Evolutionary conservation across 306 rosid species (phyloP).

Genomic region (Geum urbanum): DNA sequence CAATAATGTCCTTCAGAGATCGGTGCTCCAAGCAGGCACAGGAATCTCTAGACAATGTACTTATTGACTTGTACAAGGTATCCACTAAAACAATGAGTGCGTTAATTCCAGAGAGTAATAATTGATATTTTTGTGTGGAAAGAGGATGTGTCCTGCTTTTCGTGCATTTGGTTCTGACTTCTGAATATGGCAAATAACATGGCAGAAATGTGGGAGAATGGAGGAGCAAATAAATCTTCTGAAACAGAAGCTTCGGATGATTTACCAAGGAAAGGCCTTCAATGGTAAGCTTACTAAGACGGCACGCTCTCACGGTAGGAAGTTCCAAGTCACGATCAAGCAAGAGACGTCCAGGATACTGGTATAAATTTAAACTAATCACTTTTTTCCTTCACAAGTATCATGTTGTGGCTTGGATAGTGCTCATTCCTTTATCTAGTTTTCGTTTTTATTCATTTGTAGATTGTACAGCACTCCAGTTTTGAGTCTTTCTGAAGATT

Average conservation of each 20-base stretch:
- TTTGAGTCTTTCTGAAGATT: not conserved
- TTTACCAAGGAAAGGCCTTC: slow-evolving; percentile 77
- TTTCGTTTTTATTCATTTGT: too few species aligned
- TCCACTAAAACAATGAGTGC: not conserved
- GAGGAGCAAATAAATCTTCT: slow-evolving; percentile 85
- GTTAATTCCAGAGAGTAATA: not conserved
- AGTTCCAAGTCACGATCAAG: slow-evolving; percentile 84
- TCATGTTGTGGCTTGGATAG: not conserved
- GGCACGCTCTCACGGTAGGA: slow-evolving; percentile 89
- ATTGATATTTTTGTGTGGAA: not conserved
- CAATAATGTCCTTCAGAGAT: slow-evolving; percentile 60
- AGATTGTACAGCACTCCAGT: not conserved
- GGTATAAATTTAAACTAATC: slow-evolving; percentile 37
- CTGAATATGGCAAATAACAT: not conserved
- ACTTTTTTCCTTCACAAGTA: not conserved
- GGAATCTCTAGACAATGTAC: slow-evolving; percentile 84
- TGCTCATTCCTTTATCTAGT: too few species aligned
- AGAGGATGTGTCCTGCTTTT: not conserved
- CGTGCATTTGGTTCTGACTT: slow-evolving; percentile 15
- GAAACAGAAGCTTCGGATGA: slow-evolving; percentile 66
- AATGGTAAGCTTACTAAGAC: slow-evolving; percentile 82
- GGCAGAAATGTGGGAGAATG: slow-evolving; percentile 79
- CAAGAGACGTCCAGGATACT: slow-evolving; percentile 84
- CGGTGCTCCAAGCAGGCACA: slow-evolving; percentile 85
- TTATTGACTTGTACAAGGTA: slow-evolving; percentile 91